phyloP scores from a whole-genome alignment of 140 eudicot species.

The Erigeron philadelphicus region DNA sequence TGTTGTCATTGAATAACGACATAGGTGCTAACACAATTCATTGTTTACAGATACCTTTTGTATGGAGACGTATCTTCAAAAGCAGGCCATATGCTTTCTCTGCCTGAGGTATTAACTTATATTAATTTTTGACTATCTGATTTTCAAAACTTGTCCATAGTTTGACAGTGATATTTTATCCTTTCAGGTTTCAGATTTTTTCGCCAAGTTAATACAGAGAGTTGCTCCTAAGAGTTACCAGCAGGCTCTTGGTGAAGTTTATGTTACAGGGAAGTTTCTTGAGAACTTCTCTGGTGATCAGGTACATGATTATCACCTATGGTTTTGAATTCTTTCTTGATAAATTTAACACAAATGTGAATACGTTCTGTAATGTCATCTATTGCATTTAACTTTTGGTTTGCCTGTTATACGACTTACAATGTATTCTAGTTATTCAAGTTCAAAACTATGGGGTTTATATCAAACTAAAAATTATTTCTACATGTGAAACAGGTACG shows the following conservation, averaged over 20 bases:
- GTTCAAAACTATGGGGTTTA: too few relatives aligned
- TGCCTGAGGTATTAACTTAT: slow-evolving; percentile 59
- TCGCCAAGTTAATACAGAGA: slow-evolving; percentile 81
- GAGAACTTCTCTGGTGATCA: slow-evolving; percentile 90
- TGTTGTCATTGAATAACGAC: neutral
- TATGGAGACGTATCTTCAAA: slow-evolving; percentile 79
- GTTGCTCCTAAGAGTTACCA: slow-evolving; percentile 95
- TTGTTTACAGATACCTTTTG: slow-evolving; percentile 67
- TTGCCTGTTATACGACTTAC: neutral
- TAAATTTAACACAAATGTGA: slow-evolving; percentile 4
- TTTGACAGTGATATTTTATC: slow-evolving; percentile 1
- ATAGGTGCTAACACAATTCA: neutral
- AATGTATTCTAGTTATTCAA: too few relatives aligned
- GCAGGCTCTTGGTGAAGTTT: slow-evolving; percentile 88
- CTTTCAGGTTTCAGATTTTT: slow-evolving; percentile 74
- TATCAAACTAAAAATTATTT: neutral
- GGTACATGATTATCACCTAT: slow-evolving; percentile 34
- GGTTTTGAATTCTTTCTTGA: neutral
- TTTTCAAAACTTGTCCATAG: neutral
- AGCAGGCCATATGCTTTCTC: slow-evolving; percentile 78
- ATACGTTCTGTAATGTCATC: neutral
- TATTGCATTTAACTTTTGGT: slow-evolving; percentile 8
- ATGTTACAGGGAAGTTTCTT: slow-evolving; percentile 76
- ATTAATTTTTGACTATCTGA: neutral
- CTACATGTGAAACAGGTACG: slow-evolving; percentile 62